Base-by-base conservation (phyloP, 345 rosid species). In the Ricinus communis region DNA sequence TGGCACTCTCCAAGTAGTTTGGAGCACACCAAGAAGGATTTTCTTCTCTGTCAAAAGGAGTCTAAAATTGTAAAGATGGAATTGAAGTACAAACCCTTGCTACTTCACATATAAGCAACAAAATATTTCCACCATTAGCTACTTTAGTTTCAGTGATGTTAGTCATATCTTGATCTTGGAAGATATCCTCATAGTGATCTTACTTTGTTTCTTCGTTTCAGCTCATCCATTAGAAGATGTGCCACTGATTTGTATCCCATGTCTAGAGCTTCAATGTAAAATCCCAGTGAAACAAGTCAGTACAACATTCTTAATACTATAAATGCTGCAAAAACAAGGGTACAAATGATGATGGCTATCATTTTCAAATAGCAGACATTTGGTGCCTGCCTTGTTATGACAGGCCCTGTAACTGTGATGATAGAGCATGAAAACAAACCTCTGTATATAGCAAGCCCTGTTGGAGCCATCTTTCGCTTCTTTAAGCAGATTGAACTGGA, bases 211-310 rank as follows among this genome's bases (percentile, higher is more conserved):
- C 61, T 52, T 74, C 66, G 66, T 63, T 67, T 75, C 33, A 78
- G 82, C 81, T 78, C 75, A 21, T 77, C 81, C 84, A 73, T 80
- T 40, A 80, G 61, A 30, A 80, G 80, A 80, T 80, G 82, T 3
- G 86, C 83, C 38, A 82, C 86, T 12, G 86, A 83, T 53, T 80
- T 59, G 75, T 73, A 78, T 33, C 86, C 84, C 80, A 73, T 61
- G 63, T 73, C 76, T 70, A 74, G 68, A 59, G 86, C 82, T 80
- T 69, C 25, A 14, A 46, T 18, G 16, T 36, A 1, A 28, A 33
- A 41, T 31, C 38, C 22, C 2, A 49, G 21, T 4, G 43, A 59
- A 24, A 21, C 45, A 66, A 66, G 49, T 18, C 28, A 58, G 5
- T 58, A 38, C 33, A 47, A 58, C 1, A 16, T 56, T 64, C 38